phyloP scores from a whole-genome alignment of 2,329 filamentous ascomycete genomes.

The Hansfordia pulvinata region DNA sequence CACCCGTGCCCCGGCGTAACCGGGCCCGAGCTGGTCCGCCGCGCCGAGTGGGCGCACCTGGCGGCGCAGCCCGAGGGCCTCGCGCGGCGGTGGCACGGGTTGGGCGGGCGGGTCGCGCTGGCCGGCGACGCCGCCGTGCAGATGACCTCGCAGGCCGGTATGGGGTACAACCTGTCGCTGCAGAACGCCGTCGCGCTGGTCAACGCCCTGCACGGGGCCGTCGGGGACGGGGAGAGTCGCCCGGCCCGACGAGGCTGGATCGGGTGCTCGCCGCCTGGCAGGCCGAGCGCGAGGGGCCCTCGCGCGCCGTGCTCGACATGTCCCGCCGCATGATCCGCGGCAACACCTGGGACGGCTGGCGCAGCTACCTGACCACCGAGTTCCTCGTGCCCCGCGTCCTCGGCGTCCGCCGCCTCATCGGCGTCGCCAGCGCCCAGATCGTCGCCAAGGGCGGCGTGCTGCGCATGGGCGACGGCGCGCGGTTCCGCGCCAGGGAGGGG shows the following conservation, averaged over 20 bases:
- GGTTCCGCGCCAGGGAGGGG: no score
- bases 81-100: neutral
- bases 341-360: conserved; percentile 1
- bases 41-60: neutral
- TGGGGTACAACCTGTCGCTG: conserved; percentile 1
- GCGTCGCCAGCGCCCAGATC: neutral
- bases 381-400: neutral
- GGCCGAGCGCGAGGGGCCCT: neutral
- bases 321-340: neutral
- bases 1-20: neutral
- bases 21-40: neutral
- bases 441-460: neutral
- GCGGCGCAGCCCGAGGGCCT: conserved; percentile 1
- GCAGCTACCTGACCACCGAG: neutral
- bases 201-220: neutral
- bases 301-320: neutral
- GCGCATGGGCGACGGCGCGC: no score
- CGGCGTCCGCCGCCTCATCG: neutral
- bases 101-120: conserved; percentile 1
- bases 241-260: neutral
- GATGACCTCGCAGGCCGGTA: neutral
- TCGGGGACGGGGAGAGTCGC: neutral
- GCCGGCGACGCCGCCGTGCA: conserved; percentile 1
- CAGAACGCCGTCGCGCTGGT: conserved; percentile 1
- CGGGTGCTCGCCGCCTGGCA: neutral